phyloP scores from a whole-genome alignment of 371 early-diverging fungal genomes.

The Mucor velutinosus region DNA sequence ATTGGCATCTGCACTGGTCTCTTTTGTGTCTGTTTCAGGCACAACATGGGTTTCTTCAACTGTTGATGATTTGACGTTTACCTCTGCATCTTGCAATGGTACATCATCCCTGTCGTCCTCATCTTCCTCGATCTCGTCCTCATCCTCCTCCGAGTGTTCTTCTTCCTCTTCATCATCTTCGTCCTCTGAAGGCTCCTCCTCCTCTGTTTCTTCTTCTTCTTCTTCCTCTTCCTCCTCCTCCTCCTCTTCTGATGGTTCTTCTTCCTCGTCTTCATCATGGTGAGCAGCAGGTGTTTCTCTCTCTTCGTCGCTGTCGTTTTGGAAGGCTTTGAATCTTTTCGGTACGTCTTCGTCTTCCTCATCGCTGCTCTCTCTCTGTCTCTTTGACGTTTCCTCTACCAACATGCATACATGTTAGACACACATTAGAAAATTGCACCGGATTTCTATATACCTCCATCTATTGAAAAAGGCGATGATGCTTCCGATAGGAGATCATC shows the following conservation, averaged over 20 bases:
- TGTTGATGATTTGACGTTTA: background rate
- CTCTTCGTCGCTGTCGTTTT: background rate
- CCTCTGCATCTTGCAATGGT: constrained; percentile 11
- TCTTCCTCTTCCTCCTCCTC: constrained; percentile 6
- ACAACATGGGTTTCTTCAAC: background rate
- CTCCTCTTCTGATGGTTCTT: constrained; percentile 13
- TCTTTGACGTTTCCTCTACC: constrained; percentile 6
- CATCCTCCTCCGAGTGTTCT: background rate
- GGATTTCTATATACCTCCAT: background rate
- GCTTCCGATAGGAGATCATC: constrained; percentile 22
- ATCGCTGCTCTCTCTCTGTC: constrained; percentile 22
- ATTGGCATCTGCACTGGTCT: background rate
- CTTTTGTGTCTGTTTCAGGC: background rate
- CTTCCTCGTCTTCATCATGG: constrained; percentile 5
- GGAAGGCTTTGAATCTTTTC: constrained; percentile 14
- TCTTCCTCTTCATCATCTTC: constrained; percentile 13
- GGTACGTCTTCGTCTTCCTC: constrained; percentile 24
- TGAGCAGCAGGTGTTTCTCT: background rate
- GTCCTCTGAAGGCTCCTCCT: constrained; percentile 5
- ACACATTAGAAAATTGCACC: background rate
- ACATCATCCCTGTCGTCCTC: constrained; percentile 9
- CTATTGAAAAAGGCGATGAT: constrained; percentile 22
- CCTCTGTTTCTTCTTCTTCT: constrained; percentile 1
- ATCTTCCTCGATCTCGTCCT: constrained; percentile 9
- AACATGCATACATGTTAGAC: background rate